Percentiles rank a stretch among this genome's conserved stretches.
Conservation (phyloP, 169 alveolate species). For the Plasmodium sp. region DNA sequence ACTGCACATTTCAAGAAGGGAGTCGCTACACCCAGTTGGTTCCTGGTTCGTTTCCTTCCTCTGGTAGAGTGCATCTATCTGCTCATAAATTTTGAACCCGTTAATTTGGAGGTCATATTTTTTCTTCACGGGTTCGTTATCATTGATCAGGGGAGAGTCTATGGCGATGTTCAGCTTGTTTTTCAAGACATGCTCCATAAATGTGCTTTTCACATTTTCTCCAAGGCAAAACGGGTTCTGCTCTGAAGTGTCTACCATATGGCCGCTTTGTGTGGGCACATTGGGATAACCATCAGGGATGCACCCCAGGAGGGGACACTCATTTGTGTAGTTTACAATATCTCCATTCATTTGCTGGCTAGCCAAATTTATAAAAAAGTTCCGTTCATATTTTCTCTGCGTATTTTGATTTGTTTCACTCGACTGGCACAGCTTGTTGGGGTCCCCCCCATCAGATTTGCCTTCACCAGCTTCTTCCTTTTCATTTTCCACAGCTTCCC, state of each 20-base stretch:
- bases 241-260: neutral
- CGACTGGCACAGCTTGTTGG: neutral
- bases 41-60: neutral
- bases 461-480: neutral
- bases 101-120: neutral
- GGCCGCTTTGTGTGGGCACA: neutral
- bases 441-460: neutral
- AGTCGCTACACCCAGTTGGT: neutral
- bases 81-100: neutral
- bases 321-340: neutral
- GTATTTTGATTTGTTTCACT: neutral
- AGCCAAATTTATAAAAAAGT: neutral
- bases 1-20: neutral
- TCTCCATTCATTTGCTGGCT: neutral
- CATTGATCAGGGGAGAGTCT: neutral
- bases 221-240: neutral
- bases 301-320: neutral
- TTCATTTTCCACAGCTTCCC: neutral
- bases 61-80: neutral
- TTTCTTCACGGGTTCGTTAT: neutral
- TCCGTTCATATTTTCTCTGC: neutral
- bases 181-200: neutral
- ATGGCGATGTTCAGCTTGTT: neutral
- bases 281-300: neutral
- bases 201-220: neutral